Conservation (phyloP, 352 stramenopile genomes). For the Pythium oligandrum region DNA sequence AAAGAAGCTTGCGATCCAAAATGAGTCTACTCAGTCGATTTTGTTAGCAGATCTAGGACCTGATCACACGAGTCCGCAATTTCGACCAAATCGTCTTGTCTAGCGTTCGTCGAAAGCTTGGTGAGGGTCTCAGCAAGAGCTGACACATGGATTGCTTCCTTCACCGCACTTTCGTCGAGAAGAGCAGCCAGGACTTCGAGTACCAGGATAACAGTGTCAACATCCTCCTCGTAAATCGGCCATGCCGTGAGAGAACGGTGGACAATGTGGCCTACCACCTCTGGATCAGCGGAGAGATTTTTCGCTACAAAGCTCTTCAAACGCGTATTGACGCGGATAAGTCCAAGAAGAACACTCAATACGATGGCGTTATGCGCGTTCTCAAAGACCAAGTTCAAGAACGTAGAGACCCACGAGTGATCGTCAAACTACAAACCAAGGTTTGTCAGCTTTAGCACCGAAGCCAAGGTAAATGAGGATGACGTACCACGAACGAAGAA, state of each 20-base stretch:
- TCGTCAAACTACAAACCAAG: no score
- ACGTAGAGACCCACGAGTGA: no score
- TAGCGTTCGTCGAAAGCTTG: constrained; percentile 38
- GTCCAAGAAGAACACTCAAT: no score
- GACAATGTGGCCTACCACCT: constrained; percentile 33
- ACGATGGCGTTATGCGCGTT: no score
- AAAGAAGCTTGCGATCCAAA: neutral
- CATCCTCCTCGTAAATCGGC: constrained; percentile 63
- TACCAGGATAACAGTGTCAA: constrained; percentile 47
- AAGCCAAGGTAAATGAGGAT: neutral
- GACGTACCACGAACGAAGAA: constrained; percentile 33
- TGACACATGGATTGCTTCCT: constrained; percentile 30
- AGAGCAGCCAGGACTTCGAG: constrained; percentile 40
- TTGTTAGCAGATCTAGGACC: constrained; percentile 2
- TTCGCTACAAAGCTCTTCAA: neutral
- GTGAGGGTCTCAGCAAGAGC: constrained; percentile 44
- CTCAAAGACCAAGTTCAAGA: no score
- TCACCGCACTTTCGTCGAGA: constrained; percentile 26
- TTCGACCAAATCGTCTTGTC: constrained; percentile 21
- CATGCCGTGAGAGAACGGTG: constrained; percentile 43
- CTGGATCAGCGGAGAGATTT: neutral
- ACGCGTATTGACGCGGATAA: no score
- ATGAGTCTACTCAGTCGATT: constrained; percentile 10
- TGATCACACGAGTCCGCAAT: neutral
- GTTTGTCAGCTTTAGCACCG: neutral